A percentile compares a stretch with the other conserved stretches of the same genome.
These are phyloP conservation scores for Malus hybrid DNA, from an alignment of 331 rosid species.

Conservation along the genomic window DNA sequence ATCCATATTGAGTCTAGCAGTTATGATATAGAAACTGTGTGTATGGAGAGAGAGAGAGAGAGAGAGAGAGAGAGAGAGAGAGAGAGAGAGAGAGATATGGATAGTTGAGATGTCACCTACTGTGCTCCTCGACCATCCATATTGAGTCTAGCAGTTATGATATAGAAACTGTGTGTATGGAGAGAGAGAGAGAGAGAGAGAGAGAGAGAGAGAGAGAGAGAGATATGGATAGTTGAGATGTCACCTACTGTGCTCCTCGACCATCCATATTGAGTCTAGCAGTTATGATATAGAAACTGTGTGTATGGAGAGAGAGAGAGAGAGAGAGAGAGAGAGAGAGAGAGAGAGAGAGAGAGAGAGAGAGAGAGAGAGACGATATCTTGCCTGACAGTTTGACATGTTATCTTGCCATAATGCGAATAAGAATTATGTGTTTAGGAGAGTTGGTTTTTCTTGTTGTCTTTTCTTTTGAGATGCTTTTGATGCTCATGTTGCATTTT, in stretches of 20 bases:
- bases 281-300: not conserved
- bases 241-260: not conserved
- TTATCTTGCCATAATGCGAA: not conserved
- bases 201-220: too few relatives aligned
- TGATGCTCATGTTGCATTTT: not conserved
- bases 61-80: not conserved
- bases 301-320: not conserved
- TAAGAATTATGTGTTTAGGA: not conserved
- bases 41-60: not conserved
- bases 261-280: not conserved
- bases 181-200: too few relatives aligned
- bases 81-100: not conserved
- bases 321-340: not conserved
- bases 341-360: not conserved
- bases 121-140: too few relatives aligned
- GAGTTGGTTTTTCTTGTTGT: not conserved
- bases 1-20: not conserved
- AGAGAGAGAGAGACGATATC: not conserved
- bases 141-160: too few relatives aligned
- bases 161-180: too few relatives aligned
- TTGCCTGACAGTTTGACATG: too few relatives aligned
- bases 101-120: too few relatives aligned
- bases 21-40: not conserved
- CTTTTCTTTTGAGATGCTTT: not conserved
- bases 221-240: not conserved